Base-by-base conservation (phyloP, 2,329 filamentous ascomycete genomes). In the Magnaporthiopsis rhizophila region DNA sequence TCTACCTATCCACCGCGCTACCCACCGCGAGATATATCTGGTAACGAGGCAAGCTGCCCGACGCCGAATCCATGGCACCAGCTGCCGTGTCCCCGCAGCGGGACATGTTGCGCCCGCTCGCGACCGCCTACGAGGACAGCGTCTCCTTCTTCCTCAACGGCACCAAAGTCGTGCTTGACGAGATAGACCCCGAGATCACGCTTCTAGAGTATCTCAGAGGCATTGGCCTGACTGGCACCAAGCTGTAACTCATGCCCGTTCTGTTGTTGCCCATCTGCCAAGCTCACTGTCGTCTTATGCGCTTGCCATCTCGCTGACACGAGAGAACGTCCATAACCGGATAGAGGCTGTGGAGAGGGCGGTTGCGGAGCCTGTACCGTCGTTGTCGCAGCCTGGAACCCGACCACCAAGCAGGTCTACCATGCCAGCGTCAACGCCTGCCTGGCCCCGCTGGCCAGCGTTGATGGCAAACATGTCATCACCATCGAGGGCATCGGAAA, bases 351-450 rank as follows among this genome's bases (percentile, higher is more conserved):
- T 78, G 92, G 92, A 62, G 95, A 99, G 79, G 95, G 95, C 67
- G 95, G 95, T 2, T 99, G 95, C 73, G 95, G 95, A 71, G 95
- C 95, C 68, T 98, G 94, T 74, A 98, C 94, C 58, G 92, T 98
- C 59, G 93, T 99, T 36, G 84, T 99, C 57, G 96, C 92, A 67
- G 93, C 98, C 75, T 89, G 89, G 73, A 98, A 98, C 72, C 92
- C 92, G 1, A 96, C 92, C 3, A 97, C 93, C 7, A 91, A 91
- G 72, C 85, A 90, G 74, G 91, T 98, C 70, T 98, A 98, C 73
- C 94, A 99, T 80, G 95, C 95, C 65, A 96, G 91, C 64, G 91
- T 98, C 66, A 99, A 99, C 74, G 95, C 95, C 58, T 99, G 95
- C 74, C 81, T 99, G 63, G 94, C 95, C 13, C 95, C 95, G 8